Conservation (phyloP, 257 asterid species). For the Linderniella brevidens region DNA sequence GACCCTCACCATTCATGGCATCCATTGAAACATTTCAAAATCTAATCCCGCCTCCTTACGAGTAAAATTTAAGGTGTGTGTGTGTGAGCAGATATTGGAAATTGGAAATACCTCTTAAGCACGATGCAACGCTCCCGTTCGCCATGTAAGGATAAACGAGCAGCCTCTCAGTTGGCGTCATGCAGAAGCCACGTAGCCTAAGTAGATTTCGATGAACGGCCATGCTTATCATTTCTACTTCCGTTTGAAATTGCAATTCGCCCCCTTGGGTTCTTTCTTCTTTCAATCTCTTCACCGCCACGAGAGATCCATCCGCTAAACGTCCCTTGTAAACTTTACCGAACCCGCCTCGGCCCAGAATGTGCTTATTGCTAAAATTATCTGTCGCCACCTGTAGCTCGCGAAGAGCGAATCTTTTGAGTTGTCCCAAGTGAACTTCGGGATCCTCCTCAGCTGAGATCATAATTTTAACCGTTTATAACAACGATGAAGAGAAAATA, state of each 20-base stretch:
- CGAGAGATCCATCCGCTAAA: conserved; percentile 67
- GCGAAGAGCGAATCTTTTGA: conserved; percentile 66
- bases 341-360: conserved; percentile 82
- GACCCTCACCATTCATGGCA: too few relatives aligned
- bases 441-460: conserved; percentile 89
- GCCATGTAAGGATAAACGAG: conserved; percentile 74
- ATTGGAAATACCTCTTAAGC: conserved; percentile 58
- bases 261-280: conserved; percentile 83
- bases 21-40: too few relatives aligned
- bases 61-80: too few relatives aligned
- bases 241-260: conserved; percentile 83
- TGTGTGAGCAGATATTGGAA: too few relatives aligned
- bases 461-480: neutral
- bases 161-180: conserved; percentile 85
- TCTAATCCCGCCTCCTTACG: too few relatives aligned
- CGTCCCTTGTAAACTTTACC: conserved; percentile 93
- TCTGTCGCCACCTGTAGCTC: conserved; percentile 79
- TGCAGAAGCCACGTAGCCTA: conserved; percentile 77
- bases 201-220: conserved; percentile 83
- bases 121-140: conserved; percentile 94
- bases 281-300: conserved; percentile 79
- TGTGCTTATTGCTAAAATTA: conserved; percentile 48
- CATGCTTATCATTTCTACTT: conserved; percentile 89
- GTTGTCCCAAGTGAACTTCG: conserved; percentile 88
- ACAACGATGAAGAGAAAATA: too few relatives aligned